Evolutionary conservation across 2,329 filamentous ascomycete genomes (phyloP).

Genomic region (Dichotomopilus funicola): DNA sequence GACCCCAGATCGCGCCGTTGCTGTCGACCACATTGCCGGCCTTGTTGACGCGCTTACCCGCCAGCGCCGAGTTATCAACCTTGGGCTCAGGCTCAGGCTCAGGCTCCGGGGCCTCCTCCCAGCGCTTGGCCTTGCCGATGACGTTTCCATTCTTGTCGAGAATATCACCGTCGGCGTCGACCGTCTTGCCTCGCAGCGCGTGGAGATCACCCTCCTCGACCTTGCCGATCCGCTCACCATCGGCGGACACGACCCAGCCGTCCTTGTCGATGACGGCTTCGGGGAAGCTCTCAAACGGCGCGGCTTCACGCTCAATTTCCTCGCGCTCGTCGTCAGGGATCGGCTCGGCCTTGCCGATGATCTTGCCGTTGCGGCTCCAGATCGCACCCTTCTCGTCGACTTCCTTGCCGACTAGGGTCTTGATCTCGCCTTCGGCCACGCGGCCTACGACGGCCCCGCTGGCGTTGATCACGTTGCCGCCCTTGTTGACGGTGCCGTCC

Average conservation of each 20-base stretch:
- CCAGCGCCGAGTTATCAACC: slow-evolving; percentile 54
- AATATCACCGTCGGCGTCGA: slow-evolving; percentile 64
- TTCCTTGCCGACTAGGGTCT: slow-evolving; percentile 57
- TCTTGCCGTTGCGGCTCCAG: slow-evolving; percentile 63
- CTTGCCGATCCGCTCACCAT: slow-evolving; percentile 51
- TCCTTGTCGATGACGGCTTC: slow-evolving; percentile 47
- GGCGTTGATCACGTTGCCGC: slow-evolving; percentile 50
- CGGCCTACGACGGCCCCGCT: slow-evolving; percentile 52
- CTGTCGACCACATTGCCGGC: slow-evolving; percentile 55
- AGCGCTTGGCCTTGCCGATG: slow-evolving; percentile 44
- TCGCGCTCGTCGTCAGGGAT: slow-evolving; percentile 51
- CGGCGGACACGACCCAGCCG: slow-evolving; percentile 44
- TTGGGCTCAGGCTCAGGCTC: slow-evolving; percentile 37
- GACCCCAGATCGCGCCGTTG: slow-evolving; percentile 52
- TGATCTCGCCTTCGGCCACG: slow-evolving; percentile 56
- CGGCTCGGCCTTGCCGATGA: slow-evolving; percentile 61
- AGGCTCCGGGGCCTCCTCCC: slow-evolving; percentile 29
- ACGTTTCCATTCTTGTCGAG: slow-evolving; percentile 57
- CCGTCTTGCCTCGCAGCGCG: slow-evolving; percentile 56
- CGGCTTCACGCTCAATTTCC: slow-evolving; percentile 36
- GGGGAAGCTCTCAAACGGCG: slow-evolving; percentile 54
- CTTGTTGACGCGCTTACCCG: slow-evolving; percentile 67
- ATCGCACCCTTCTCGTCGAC: slow-evolving; percentile 62
- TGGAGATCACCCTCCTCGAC: slow-evolving; percentile 59
- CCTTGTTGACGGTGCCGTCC: slow-evolving; percentile 52